Base-by-base conservation (phyloP, 2,329 filamentous ascomycete species). In the Passalora sequoiae region DNA sequence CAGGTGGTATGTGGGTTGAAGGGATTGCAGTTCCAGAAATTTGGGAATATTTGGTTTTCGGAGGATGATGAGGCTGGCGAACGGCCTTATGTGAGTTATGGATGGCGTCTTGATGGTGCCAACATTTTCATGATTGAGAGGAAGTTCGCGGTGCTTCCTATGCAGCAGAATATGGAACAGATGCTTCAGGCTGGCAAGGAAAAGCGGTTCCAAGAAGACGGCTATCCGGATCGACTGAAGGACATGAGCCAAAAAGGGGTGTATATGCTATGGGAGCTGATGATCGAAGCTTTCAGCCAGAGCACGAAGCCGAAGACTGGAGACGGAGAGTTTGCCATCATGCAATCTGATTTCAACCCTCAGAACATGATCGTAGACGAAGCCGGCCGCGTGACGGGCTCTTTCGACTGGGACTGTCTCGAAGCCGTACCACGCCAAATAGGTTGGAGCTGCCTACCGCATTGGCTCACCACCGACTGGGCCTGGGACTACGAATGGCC, bases 381-480 rank as follows among this genome's bases (percentile, higher is more conserved):
- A 4, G 28, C 43, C 7, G 35, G 44, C 5, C 33, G 45, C 3
- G 28, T 52, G 19, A 39, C 43, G n/a, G 49, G 49, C n/a, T 32
- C 50, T 3, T 47, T 54, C 24, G 51, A 51, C 42, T 54, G 49
- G 44, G 51, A 54, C 41, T 51, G 45, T 19, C 41, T 51, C 10
- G 46, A 51, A 22, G 41, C 48, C 9, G 42, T 53, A 8, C 45
- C 48, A 4, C 32, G 51, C 6, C 48, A 51, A 24, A 44, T 47
- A 8, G 48, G 48, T 1, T 53, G 51, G 51, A 46, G 42, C 19
- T 32, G 30, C 5, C 13, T 43, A n/a, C 45, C 51, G 15, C 45
- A 53, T 19, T 53, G 48, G 48, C 36, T 49, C 6, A 37, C 40
- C 8, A 33, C 31, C 8, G 51, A 51, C 42, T 53, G 48, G 48